These are phyloP conservation scores for Limnomonas spitsbergensis DNA, from an alignment of 139 green algal species.

Conservation along the genomic window DNA sequence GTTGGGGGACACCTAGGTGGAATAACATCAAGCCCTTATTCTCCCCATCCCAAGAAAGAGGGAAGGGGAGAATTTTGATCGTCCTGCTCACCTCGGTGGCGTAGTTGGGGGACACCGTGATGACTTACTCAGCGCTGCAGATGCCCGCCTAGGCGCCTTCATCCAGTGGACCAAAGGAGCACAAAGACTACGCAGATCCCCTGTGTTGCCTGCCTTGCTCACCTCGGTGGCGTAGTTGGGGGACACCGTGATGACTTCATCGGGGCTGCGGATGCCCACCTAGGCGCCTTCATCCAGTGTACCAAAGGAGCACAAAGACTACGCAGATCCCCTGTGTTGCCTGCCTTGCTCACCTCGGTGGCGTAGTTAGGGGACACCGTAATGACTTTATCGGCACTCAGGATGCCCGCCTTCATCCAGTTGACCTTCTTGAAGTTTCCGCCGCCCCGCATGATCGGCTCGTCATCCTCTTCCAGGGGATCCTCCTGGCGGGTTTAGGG, in stretches of 20 bases:
- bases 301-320: no score
- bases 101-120: constrained; percentile 97
- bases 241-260: constrained; percentile 84
- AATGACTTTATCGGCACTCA: constrained; percentile 83
- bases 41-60: no score
- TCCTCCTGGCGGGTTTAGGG: constrained; percentile 35
- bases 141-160: no score
- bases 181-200: no score
- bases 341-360: constrained; percentile 56
- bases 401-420: constrained; percentile 93
- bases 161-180: no score
- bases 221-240: constrained; percentile 96
- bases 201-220: no score
- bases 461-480: constrained; percentile 65
- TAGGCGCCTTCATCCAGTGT: constrained; percentile 97
- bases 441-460: constrained; percentile 27
- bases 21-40: no score
- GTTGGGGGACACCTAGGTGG: no score
- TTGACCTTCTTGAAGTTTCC: constrained; percentile 86
- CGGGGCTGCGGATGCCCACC: no score
- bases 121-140: constrained; percentile 33
- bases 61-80: no score
- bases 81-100: no score
- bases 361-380: constrained; percentile 98
- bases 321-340: no score